phyloP scores from a whole-genome alignment of 2,329 filamentous ascomycete genomes.

The Alternaria sp. region DNA sequence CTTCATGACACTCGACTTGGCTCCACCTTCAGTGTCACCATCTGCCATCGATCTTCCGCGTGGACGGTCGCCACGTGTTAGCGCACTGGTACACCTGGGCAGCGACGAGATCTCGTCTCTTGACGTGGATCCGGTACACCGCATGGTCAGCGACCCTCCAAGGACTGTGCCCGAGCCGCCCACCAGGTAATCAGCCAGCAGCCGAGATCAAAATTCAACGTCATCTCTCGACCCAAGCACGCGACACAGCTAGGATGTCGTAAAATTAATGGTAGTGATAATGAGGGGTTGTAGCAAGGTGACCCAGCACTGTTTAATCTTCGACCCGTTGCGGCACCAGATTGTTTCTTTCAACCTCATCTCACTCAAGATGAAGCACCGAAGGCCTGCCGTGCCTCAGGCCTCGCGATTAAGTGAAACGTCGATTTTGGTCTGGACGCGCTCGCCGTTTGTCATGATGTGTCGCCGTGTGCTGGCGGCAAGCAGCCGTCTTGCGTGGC shows the following conservation, averaged over 20 bases:
- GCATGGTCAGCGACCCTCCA: constrained; percentile 2
- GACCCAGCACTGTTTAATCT: constrained; percentile 19
- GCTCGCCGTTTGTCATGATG: neutral
- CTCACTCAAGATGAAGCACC: constrained; percentile 29
- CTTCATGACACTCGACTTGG: constrained; percentile 18
- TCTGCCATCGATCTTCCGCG: constrained; percentile 11
- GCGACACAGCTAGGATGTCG: constrained; percentile 6
- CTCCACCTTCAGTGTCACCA: constrained; percentile 19
- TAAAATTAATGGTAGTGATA: constrained; percentile 8
- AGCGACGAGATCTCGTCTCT: constrained; percentile 1
- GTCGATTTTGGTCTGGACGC: constrained; percentile 2
- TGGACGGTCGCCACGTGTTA: constrained; percentile 20
- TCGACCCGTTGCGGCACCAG: constrained; percentile 22
- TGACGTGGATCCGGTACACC: constrained; percentile 7
- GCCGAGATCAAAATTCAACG: constrained; percentile 15
- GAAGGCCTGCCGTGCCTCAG: constrained; percentile 20
- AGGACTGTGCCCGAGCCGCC: constrained; percentile 3
- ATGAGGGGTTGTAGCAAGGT: constrained; percentile 23
- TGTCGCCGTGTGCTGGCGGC: neutral
- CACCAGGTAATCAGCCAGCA: constrained; percentile 3
- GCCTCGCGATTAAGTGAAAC: constrained; percentile 11
- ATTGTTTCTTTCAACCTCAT: constrained; percentile 27
- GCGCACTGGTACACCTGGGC: constrained; percentile 1
- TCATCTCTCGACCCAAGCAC: constrained; percentile 25
- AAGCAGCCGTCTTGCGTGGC: constrained; percentile 7